Conservation (phyloP, 768 basidiomycete genomes). For the Leccinum fibrillosum region DNA sequence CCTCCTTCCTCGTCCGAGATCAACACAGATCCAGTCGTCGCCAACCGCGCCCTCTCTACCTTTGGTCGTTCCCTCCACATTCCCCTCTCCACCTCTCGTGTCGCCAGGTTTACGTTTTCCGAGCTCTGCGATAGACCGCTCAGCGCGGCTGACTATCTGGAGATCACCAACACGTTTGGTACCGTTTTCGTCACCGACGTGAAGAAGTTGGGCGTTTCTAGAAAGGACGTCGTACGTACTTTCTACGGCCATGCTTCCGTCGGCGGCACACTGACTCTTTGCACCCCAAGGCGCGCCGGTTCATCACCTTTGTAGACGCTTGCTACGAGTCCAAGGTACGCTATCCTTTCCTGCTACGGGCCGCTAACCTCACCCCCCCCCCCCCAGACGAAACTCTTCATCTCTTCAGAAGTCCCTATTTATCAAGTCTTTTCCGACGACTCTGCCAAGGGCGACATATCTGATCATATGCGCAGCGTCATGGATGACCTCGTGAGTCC, state of each 20-base stretch:
- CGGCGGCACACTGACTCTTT: not conserved
- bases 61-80: slow-evolving; percentile 87
- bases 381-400: slow-evolving; percentile 79
- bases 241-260: not conserved
- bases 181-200: slow-evolving; percentile 88
- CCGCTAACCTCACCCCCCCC: not conserved
- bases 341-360: not conserved
- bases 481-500: slow-evolving; percentile 89
- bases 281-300: slow-evolving; percentile 69
- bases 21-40: slow-evolving; percentile 47
- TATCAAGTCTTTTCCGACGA: slow-evolving; percentile 87
- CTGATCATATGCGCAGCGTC: slow-evolving; percentile 86
- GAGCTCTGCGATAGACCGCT: slow-evolving; percentile 87
- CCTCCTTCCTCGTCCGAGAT: slow-evolving; percentile 36
- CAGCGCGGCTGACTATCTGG: slow-evolving; percentile 94
- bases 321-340: slow-evolving; percentile 88
- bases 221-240: slow-evolving; percentile 75
- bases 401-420: slow-evolving; percentile 90
- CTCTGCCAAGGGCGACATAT: slow-evolving; percentile 41
- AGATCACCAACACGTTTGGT: slow-evolving; percentile 83
- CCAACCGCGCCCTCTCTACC: slow-evolving; percentile 65
- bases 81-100: slow-evolving; percentile 72
- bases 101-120: slow-evolving; percentile 84
- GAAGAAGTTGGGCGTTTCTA: slow-evolving; percentile 80
- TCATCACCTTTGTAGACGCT: slow-evolving; percentile 97